Percentiles rank a stretch among this genome's conserved stretches.
Evolutionary conservation across 2,329 filamentous ascomycete genomes (phyloP).

Genomic region (Claviceps pusilla): DNA sequence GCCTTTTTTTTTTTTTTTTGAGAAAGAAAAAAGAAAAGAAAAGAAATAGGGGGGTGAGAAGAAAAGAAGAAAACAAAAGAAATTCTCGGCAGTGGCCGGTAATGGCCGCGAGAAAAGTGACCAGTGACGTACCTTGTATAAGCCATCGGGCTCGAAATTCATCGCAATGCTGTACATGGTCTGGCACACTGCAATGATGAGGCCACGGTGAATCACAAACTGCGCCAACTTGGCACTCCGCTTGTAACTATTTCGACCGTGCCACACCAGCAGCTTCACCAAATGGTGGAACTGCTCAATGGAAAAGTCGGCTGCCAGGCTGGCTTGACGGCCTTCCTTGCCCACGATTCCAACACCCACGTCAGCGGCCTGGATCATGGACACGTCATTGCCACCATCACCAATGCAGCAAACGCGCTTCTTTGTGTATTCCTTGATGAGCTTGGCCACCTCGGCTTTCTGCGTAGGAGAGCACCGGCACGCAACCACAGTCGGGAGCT

Average conservation of each 20-base stretch:
- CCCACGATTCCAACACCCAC: slow-evolving; percentile 96
- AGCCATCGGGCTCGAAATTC: slow-evolving; percentile 79
- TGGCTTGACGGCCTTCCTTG: slow-evolving; percentile 91
- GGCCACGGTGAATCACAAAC: slow-evolving; percentile 92
- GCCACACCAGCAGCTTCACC: slow-evolving; percentile 96
- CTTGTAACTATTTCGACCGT: slow-evolving; percentile 95
- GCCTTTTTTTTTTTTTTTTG: not conserved
- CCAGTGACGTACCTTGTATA: slow-evolving; percentile 51
- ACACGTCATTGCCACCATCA: slow-evolving; percentile 95
- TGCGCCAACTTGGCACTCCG: slow-evolving; percentile 87
- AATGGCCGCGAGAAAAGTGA: too few relatives aligned
- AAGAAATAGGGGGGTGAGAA: too few relatives aligned
- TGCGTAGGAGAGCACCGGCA: slow-evolving; percentile 95
- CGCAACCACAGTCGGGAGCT: slow-evolving; percentile 80
- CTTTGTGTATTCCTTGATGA: slow-evolving; percentile 83
- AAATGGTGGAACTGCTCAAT: slow-evolving; percentile 92
- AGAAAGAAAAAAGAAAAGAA: not conserved
- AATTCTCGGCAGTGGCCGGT: too few relatives aligned
- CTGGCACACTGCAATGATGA: slow-evolving; percentile 91
- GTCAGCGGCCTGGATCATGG: slow-evolving; percentile 97
- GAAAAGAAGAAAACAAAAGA: not conserved
- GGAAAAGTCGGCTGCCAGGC: slow-evolving; percentile 87
- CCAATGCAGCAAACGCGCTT: slow-evolving; percentile 96
- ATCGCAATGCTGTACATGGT: slow-evolving; percentile 94
- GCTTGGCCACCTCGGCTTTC: slow-evolving; percentile 81